Percentiles rank a stretch among this genome's conserved stretches.
Evolutionary conservation across 2,329 filamentous ascomycete species (phyloP).

Genomic region (Zasmidium angulare): DNA sequence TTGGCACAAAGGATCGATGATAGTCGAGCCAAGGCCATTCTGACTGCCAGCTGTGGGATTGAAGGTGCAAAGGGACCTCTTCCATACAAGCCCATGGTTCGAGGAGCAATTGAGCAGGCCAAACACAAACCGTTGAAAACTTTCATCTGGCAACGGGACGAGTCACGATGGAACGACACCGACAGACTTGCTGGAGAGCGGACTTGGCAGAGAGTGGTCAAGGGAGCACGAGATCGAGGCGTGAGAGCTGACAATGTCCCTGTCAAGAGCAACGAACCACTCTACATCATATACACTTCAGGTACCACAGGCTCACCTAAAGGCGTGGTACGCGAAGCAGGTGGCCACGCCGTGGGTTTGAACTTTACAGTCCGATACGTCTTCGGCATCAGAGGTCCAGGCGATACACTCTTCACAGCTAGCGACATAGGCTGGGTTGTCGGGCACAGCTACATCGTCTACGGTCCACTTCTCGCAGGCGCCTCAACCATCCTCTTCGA

Average conservation of each 20-base stretch:
- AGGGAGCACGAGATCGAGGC: conserved; percentile 66
- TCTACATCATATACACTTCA: conserved; percentile 92
- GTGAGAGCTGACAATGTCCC: conserved; percentile 73
- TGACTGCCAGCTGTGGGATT: conserved; percentile 90
- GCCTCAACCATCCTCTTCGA: conserved; percentile 87
- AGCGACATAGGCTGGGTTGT: conserved; percentile 94
- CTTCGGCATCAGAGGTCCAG: conserved; percentile 78
- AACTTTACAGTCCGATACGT: conserved; percentile 79
- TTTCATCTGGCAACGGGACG: conserved; percentile 80
- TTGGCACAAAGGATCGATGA: conserved; percentile 87
- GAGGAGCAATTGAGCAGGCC: conserved; percentile 68
- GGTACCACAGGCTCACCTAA: conserved; percentile 62
- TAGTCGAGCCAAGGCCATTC: conserved; percentile 69
- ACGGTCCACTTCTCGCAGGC: conserved; percentile 80
- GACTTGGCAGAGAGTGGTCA: conserved; percentile 75
- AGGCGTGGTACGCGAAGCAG: conserved; percentile 78
- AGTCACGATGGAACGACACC: conserved; percentile 72
- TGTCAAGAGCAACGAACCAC: conserved; percentile 70
- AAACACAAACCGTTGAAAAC: conserved; percentile 69
- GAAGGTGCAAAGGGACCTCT: conserved; percentile 80
- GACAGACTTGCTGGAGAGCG: conserved; percentile 66
- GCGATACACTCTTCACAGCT: conserved; percentile 77
- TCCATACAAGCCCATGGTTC: conserved; percentile 74
- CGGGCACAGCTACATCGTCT: conserved; percentile 83
- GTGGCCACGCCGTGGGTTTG: conserved; percentile 82